Percentiles rank a stretch among this genome's conserved stretches.
phyloP scores from a whole-genome alignment of 768 basidiomycete genomes.

The Hygrocybe punicea region DNA sequence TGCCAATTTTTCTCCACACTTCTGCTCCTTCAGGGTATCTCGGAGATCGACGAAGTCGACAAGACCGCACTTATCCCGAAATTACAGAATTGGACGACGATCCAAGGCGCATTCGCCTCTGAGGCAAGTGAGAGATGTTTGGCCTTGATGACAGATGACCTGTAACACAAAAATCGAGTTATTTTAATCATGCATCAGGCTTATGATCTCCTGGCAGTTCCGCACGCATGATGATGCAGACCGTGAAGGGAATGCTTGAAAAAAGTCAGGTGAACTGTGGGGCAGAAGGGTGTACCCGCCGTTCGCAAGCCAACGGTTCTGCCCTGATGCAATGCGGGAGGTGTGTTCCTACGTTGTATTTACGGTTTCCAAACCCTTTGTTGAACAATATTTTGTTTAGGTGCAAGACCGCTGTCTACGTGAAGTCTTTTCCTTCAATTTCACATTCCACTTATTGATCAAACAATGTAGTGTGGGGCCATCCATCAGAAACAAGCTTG shows the following conservation, averaged over 20 bases:
- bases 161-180: slow-evolving; percentile 18
- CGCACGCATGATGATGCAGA: slow-evolving; percentile 26
- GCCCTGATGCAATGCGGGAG: slow-evolving; percentile 38
- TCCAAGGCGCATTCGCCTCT: slow-evolving; percentile 27
- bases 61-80: slow-evolving; percentile 33
- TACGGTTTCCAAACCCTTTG: not conserved
- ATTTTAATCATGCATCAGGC: not conserved
- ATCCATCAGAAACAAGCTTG: slow-evolving; percentile 39
- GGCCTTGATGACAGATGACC: slow-evolving; percentile 26
- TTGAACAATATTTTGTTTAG: slow-evolving; percentile 18
- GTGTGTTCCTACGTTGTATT: slow-evolving; percentile 13
- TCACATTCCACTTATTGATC: slow-evolving; percentile 1
- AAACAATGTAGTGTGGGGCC: slow-evolving; percentile 29
- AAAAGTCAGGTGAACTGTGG: slow-evolving; percentile 32
- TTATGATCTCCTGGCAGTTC: slow-evolving; percentile 15
- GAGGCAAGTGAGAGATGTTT: slow-evolving; percentile 39
- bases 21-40: slow-evolving; percentile 37
- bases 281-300: slow-evolving; percentile 24
- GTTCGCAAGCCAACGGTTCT: slow-evolving; percentile 20
- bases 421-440: slow-evolving; percentile 22
- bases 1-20: slow-evolving; percentile 42
- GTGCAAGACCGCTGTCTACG: slow-evolving; percentile 44
- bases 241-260: slow-evolving; percentile 31
- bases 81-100: slow-evolving; percentile 33
- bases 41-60: slow-evolving; percentile 29